Evolutionary conservation across 2,329 filamentous ascomycete species (phyloP), one percentile per base, ranked within the genome.

Genomic region (Epichloe gansuensis): DNA sequence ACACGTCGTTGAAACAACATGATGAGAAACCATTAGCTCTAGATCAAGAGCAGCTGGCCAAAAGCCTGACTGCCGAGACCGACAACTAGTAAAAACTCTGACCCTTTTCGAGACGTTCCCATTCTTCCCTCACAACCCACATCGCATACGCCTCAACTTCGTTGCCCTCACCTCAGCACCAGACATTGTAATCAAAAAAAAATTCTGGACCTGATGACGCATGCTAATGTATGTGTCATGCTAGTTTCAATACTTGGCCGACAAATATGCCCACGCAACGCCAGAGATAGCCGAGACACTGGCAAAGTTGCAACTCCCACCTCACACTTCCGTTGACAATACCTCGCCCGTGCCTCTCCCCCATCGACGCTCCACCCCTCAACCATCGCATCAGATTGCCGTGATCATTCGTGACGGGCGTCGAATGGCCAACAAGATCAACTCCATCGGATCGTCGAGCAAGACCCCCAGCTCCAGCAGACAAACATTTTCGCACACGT

Each of bases 41-140:
- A 88, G 85, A 88, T 86, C 84, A 84, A 75, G 77, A 87, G 82
- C 75, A 78, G 72, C 75, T 64, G 57, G 56, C 57, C 55, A 61
- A 68, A 74, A 75, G 72, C 56, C 53, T 55, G 58, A 59, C 59
- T 68, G 66, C 67, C 64, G 69, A 79, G 84, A 86, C 75, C 73
- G 81, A 85, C 68, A 79, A 65, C 58, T 68, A 60, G 66, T 71
- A 60, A 39, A 44, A 47, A 27, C 52, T 56, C 59, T 58, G 57
- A 60, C n/a, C 25, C 48, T 58, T 51, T 50, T 58, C 52, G 25
- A 58, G 58, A 45, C 55, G 31, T 50, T 52, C 38, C 53, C 25
- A 41, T 55, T 51, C 39, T 54, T 56, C 48, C 21, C 55, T 6
- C 21, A 34, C 23, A 21, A 34, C 5, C 3, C 27, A 12, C 25